Base-by-base conservation (phyloP, 257 asterid genomes). In the Lavandula angustifolia region DNA sequence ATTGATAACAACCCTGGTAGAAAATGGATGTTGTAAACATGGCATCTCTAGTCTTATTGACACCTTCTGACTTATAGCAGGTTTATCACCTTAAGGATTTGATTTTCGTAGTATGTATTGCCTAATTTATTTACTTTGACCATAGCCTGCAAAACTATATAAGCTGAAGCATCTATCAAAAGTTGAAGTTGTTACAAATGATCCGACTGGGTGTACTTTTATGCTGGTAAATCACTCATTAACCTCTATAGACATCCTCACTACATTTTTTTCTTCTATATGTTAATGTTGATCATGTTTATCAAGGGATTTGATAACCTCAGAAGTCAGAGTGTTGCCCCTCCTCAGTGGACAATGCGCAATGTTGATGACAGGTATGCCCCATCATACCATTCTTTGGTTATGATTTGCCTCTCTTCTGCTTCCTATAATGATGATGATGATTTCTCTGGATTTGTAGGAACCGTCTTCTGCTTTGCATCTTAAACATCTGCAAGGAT, bases 261-360 rank as follows among this genome's bases (percentile, higher is more conserved):
- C 40, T 7, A 50, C 37, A 50, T 59, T 43, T 58, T 71, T 63
- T 62, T 37, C 29, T 62, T 62, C 54, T 16, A 64, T 52, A 55
- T 27, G 4, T 43, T 71, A 44, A 41, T 44, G 67, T 63, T 78
- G 71, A 54, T 72, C 31, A 48, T 75, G 40, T 74, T 75, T 44
- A 22, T 84, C 43, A 74, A 94, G 97, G 96, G 99, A 31, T 94
- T 94, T 54, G 99, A 94, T 75, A 94, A 90, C 79, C 96, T 94
- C 66, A 86, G 99, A 76, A 90, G 81, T 76, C 97, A 90, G 78
- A 86, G 87, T 80, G 97, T 94, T 70, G 88, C 96, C 50, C 96
- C 97, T 38, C 89, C 99, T 55, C 96, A 90, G 68, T 94, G 99
- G 99, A 94, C 96, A 35, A 84, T 94, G 99, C 96, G 97, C 65